phyloP scores from a whole-genome alignment of 257 asterid species.

The Solanum okadae region DNA sequence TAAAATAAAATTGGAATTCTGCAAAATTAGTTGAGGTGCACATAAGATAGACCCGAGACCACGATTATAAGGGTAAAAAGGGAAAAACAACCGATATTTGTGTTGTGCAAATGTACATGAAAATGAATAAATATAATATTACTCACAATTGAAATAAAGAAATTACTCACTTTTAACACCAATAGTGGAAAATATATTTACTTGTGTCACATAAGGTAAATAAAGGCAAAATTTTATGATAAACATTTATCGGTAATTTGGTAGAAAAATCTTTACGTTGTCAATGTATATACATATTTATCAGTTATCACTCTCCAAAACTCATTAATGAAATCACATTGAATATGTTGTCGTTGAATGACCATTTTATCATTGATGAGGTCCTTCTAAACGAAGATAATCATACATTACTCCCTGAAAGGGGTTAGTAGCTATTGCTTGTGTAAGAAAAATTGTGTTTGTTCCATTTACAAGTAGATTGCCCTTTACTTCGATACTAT shows the following conservation, averaged over 20 bases:
- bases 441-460: no score
- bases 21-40: fast-evolving
- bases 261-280: no score
- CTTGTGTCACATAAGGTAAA: no score
- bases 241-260: no score
- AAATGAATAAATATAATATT: neutral
- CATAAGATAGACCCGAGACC: no score
- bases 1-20: neutral
- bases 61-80: neutral
- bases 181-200: neutral
- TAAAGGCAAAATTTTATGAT: no score
- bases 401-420: no score
- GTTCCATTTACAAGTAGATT: no score
- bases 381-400: no score
- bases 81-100: neutral
- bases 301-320: neutral
- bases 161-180: neutral
- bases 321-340: neutral
- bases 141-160: neutral
- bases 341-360: neutral
- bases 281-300: no score
- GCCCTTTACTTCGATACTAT: no score
- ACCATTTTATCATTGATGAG: neutral
- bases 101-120: neutral
- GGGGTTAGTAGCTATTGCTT: no score